Evolutionary conservation across 148 eudicot genomes (phyloP).

Genomic region (Rhododendron vialii): DNA sequence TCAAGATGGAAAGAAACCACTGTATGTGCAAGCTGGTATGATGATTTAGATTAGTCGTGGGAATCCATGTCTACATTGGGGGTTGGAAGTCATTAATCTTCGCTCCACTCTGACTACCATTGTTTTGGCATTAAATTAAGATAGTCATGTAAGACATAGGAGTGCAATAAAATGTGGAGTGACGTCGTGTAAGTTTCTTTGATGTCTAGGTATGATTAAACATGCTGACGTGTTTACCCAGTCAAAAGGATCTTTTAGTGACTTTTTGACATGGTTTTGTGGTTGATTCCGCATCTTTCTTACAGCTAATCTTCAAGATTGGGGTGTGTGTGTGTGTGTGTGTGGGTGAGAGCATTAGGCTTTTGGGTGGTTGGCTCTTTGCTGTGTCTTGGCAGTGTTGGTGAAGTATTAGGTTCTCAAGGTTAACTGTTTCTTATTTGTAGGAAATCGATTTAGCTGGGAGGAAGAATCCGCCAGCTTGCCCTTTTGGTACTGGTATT

Average conservation of each 20-base stretch:
- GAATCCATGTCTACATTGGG: not conserved
- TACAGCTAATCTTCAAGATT: not conserved
- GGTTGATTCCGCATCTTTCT: not conserved
- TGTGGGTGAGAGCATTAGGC: not conserved
- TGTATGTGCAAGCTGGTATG: not conserved
- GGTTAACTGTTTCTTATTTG: constrained; percentile 8
- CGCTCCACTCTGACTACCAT: not conserved
- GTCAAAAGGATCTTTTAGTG: not conserved
- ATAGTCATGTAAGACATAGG: not conserved
- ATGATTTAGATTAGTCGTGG: not conserved
- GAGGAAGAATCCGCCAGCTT: constrained; percentile 44
- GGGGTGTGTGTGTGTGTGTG: too few species aligned
- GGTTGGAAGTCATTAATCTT: not conserved
- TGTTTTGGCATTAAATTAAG: not conserved
- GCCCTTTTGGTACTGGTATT: constrained; percentile 36
- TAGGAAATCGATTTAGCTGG: constrained; percentile 34
- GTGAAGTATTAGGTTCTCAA: not conserved
- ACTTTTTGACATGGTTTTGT: not conserved
- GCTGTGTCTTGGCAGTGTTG: not conserved
- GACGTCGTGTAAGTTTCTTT: not conserved
- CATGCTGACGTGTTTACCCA: not conserved
- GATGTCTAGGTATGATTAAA: not conserved
- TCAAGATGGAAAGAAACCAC: not conserved
- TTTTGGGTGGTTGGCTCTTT: too few species aligned
- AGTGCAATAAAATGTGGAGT: not conserved